Conservation (phyloP, 345 rosid species). For the Eucalyptus coolabah region DNA sequence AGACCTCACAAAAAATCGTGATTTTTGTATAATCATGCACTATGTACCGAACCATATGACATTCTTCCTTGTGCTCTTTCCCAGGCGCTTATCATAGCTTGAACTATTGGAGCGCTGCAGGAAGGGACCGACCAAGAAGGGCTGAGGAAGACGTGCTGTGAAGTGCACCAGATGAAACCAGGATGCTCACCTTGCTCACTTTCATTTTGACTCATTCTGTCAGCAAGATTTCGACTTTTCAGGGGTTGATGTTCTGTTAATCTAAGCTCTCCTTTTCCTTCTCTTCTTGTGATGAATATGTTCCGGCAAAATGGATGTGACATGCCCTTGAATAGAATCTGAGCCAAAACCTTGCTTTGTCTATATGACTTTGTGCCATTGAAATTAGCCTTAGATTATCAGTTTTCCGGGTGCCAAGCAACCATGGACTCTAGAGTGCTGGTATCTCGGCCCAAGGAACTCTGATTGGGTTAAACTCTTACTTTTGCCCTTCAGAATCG, state of each 20-base stretch:
- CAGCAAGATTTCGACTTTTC: background rate
- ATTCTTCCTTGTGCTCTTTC: background rate
- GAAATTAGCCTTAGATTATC: background rate
- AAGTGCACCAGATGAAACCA: background rate
- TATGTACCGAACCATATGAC: background rate
- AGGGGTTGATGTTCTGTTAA: background rate
- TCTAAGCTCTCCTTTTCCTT: background rate
- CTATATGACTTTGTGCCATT: background rate
- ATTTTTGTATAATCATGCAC: background rate
- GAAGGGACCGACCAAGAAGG: conserved; percentile 84
- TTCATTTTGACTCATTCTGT: background rate
- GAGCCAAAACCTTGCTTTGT: background rate
- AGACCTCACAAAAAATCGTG: background rate
- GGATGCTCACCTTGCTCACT: background rate
- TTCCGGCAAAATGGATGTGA: background rate
- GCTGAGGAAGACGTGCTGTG: conserved; percentile 57
- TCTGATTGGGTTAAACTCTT: background rate
- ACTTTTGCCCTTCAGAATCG: background rate
- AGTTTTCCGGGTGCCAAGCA: background rate
- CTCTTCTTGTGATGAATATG: background rate
- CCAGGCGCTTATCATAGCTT: conserved; percentile 46
- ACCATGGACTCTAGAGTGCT: background rate
- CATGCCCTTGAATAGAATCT: background rate
- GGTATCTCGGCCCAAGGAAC: background rate
- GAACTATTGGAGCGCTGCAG: conserved; percentile 70